phyloP scores from a whole-genome alignment of 345 rosid genomes.

The Erysimum cheiranthoides region DNA sequence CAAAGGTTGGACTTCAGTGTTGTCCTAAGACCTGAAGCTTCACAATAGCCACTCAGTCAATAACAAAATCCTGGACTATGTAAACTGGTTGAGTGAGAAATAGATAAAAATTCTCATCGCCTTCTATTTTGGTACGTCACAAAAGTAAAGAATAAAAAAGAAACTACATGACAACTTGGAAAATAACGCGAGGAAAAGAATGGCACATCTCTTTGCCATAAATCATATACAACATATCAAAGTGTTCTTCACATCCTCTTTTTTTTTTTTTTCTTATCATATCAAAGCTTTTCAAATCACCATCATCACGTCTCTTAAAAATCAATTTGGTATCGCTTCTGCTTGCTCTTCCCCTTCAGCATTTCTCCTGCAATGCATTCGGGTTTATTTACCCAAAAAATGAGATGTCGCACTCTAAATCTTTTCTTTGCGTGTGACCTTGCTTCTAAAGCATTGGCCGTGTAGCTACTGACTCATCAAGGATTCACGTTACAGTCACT shows the following conservation, averaged over 20 bases:
- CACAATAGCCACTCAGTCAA: no score
- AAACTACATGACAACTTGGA: conserved; percentile 30
- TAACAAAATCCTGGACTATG: neutral
- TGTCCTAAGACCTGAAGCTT: no score
- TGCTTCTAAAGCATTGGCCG: conserved; percentile 37
- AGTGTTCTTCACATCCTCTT: conserved; percentile 33
- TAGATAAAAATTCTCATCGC: neutral
- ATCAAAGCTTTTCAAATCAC: conserved; percentile 35
- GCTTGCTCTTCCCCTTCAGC: conserved; percentile 43
- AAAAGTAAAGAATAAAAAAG: conserved; percentile 4
- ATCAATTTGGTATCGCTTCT: conserved; percentile 35
- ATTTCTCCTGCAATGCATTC: conserved; percentile 45
- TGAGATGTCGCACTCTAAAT: conserved; percentile 40
- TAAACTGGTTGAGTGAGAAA: neutral
- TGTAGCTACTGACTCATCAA: conserved; percentile 41
- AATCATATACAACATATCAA: conserved; percentile 47
- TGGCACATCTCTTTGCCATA: conserved; percentile 46
- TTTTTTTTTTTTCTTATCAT: neutral
- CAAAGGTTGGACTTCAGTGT: no score
- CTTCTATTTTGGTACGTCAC: conserved; percentile 33
- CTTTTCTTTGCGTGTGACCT: conserved; percentile 34
- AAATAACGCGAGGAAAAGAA: conserved; percentile 38
- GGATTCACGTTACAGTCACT: conserved; percentile 87
- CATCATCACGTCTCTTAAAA: conserved; percentile 31
- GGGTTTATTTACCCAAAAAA: conserved; percentile 48